Evolutionary conservation across 163 green algal genomes (phyloP), one percentile per base, ranked within the genome.

Genomic region (Volvox carteri): DNA sequence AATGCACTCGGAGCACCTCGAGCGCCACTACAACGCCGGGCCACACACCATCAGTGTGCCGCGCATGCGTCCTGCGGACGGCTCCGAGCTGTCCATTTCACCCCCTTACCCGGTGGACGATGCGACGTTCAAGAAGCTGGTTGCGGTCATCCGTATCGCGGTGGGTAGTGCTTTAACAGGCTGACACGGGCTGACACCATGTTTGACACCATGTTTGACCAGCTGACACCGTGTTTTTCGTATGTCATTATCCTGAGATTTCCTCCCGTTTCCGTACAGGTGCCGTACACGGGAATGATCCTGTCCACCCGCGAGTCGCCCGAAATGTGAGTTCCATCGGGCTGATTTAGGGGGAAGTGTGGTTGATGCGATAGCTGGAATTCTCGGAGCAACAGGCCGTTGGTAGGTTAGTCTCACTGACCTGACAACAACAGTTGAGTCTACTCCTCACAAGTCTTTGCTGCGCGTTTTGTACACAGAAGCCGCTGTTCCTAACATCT

Each of bases 271-370:
- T 9, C 37, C 35, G 7, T 37, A 78, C 70, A 78, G 70, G 70
- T 96, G 87, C 93, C 94, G 30, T 96, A 95, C 92, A 96, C 94
- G 4, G 93, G 94, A 75, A 96, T 96, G 93, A 96, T 96, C 73
- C 90, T 96, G n/a, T 93, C 85, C 48, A 96, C 94, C 28, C 88
- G 93, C 75, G 94, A 96, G 86, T 90, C 78, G 0, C 86, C 94
- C 12, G 91, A 94, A 78, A 96, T 96, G 93, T 86, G 41, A 86
- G 78, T 48, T 3, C 52, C 25, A 65, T 30, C 7, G 54, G 54
- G 54, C 54, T 65, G 4, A 65, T 2, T 23, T n/a, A n/a, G n/a
- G 54, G 7, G 25, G 25, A 23, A 23, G 54, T 65, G 54, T 19
- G 54, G 4, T 28, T 4, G 54, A 30, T 19, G 5, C 28, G 54